A percentile compares a stretch with the other conserved stretches of the same genome.
These are phyloP conservation scores for Nakaseomyces glabratus DNA, from an alignment of 1,139 yeast genomes.

Conservation along the genomic window DNA sequence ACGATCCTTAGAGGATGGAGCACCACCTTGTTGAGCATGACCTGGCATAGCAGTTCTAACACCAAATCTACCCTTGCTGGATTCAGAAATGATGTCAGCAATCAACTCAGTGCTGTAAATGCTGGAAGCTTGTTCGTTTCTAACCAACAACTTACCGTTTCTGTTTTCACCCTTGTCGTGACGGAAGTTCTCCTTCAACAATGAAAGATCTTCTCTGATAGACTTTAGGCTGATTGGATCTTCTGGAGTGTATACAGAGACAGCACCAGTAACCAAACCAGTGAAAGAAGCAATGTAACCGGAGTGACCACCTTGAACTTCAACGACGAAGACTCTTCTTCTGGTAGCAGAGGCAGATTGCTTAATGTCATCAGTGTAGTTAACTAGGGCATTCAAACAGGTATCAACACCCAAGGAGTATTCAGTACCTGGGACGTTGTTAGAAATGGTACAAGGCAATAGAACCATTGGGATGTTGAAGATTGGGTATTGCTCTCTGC, in stretches of 20 bases:
- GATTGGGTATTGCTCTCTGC: constrained; percentile 55
- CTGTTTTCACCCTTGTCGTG: constrained; percentile 54
- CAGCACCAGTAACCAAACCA: constrained; percentile 64
- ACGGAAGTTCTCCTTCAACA: constrained; percentile 48
- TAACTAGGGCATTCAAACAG: constrained; percentile 63
- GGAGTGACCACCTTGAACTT: constrained; percentile 82
- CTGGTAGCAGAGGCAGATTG: constrained; percentile 74
- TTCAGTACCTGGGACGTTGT: constrained; percentile 79
- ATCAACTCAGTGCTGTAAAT: constrained; percentile 75
- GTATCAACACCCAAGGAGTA: constrained; percentile 74
- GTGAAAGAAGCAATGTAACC: constrained; percentile 69
- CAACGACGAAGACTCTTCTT: constrained; percentile 69
- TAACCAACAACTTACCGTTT: constrained; percentile 74
- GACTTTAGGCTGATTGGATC: constrained; percentile 50
- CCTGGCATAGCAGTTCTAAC: constrained; percentile 97
- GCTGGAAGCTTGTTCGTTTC: constrained; percentile 77
- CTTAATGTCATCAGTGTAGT: constrained; percentile 70
- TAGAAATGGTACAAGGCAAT: constrained; percentile 76
- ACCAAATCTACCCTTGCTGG: constrained; percentile 69
- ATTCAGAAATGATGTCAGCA: constrained; percentile 74
- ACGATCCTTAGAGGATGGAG: constrained; percentile 92
- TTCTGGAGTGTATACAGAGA: constrained; percentile 70
- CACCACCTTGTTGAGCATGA: constrained; percentile 96
- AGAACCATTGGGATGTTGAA: constrained; percentile 72
- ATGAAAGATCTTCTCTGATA: constrained; percentile 51